A percentile compares a stretch with the other conserved stretches of the same genome.
Conservation (phyloP, 2,329 filamentous ascomycete genomes). For the Claviceps quebecensis region DNA sequence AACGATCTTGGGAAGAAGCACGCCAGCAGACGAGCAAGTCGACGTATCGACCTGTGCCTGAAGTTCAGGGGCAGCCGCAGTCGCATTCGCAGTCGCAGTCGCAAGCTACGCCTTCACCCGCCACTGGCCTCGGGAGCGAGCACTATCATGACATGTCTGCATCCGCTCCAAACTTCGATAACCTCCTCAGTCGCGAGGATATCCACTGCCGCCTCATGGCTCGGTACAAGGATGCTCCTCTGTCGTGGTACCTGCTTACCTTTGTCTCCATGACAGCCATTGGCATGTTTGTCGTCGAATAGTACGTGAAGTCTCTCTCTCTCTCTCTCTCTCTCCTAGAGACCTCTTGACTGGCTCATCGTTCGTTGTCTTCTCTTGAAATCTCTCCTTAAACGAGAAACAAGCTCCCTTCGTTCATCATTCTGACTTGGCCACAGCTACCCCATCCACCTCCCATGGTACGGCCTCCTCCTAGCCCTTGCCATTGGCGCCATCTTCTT, state of each 20-base stretch:
- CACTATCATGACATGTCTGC: constrained; percentile 14
- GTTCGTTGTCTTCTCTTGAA: too few species aligned
- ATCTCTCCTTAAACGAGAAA: too few species aligned
- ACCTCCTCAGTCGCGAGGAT: constrained; percentile 57
- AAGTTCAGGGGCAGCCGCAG: constrained; percentile 4
- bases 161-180: constrained; percentile 31
- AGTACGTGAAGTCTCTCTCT: constrained; percentile 27
- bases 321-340: background rate
- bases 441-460: constrained; percentile 74
- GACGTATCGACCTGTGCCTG: constrained; percentile 36
- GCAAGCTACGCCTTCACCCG: constrained; percentile 10
- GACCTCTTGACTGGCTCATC: background rate
- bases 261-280: constrained; percentile 64
- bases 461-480: constrained; percentile 66
- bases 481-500: constrained; percentile 69
- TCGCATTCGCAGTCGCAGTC: constrained; percentile 6
- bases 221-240: constrained; percentile 67
- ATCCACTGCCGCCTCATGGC: constrained; percentile 76
- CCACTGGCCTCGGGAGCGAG: constrained; percentile 10
- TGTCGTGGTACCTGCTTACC: constrained; percentile 67
- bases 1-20: constrained; percentile 51
- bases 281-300: constrained; percentile 74
- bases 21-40: constrained; percentile 31
- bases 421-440: constrained; percentile 32
- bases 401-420: background rate